phyloP scores from a whole-genome alignment of 176 grass and related monocot species.

The Areca catechu region DNA sequence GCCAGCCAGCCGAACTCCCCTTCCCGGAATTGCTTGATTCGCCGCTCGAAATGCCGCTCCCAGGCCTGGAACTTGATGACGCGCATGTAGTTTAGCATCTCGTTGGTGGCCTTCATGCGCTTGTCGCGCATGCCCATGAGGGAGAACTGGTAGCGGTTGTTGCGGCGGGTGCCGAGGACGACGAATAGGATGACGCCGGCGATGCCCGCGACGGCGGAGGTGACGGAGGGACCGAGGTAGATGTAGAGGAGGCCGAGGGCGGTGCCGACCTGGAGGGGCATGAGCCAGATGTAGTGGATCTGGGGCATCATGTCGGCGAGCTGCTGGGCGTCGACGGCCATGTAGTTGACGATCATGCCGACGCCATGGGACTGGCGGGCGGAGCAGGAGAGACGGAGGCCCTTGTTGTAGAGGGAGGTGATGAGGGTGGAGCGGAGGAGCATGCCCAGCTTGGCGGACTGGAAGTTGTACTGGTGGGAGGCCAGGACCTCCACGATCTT shows the following conservation, averaged over 20 bases:
- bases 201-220: constrained; percentile 57
- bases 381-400: constrained; percentile 61
- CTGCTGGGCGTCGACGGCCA: constrained; percentile 98
- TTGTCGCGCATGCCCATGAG: constrained; percentile 76
- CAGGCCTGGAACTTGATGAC: constrained; percentile 99
- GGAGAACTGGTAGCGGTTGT: constrained; percentile 82
- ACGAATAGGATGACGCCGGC: constrained; percentile 53
- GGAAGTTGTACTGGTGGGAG: constrained; percentile 99
- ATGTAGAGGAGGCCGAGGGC: constrained; percentile 63
- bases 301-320: constrained; percentile 97
- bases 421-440: constrained; percentile 73
- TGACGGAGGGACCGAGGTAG: constrained; percentile 70
- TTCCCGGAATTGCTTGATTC: constrained; percentile 48
- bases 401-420: constrained; percentile 79
- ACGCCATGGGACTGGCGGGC: constrained; percentile 69
- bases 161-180: constrained; percentile 57
- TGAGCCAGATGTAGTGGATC: constrained; percentile 95
- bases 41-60: constrained; percentile 71
- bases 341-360: constrained; percentile 97
- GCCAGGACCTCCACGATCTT: constrained; percentile 61
- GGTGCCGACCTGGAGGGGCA: constrained; percentile 80
- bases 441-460: constrained; percentile 97
- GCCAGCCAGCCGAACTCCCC: constrained; percentile 78
- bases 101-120: constrained; percentile 98
- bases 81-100: constrained; percentile 94